These are phyloP conservation scores for Aureobasidium namibiae DNA, from an alignment of 2,329 filamentous ascomycete genomes.

Conservation along the genomic window DNA sequence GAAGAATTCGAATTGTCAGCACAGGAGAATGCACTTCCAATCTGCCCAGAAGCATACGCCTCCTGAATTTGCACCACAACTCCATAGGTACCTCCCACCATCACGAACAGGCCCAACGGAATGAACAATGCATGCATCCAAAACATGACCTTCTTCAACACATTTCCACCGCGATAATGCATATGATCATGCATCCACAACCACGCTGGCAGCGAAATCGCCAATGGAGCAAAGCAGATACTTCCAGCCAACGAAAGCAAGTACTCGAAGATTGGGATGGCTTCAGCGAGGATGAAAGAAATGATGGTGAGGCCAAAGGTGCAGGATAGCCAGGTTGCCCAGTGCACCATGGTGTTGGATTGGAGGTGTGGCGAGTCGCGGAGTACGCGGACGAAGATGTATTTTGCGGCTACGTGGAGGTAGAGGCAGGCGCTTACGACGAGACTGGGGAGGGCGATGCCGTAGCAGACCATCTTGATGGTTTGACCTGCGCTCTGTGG, in stretches of 20 bases:
- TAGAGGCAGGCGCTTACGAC: conserved; percentile 42
- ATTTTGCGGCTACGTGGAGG: conserved; percentile 46
- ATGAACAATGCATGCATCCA: conserved; percentile 36
- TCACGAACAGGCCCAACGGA: conserved; percentile 39
- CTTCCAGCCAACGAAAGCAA: conserved; percentile 42
- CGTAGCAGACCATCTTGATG: conserved; percentile 55
- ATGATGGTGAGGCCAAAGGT: conserved; percentile 35
- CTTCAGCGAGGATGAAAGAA: conserved; percentile 44
- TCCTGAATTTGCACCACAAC: conserved; percentile 44
- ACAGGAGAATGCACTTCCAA: conserved; percentile 42
- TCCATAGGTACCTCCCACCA: conserved; percentile 42
- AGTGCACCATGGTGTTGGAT: conserved; percentile 43
- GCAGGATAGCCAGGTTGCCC: conserved; percentile 44
- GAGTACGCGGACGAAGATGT: conserved; percentile 48
- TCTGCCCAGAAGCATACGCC: conserved; percentile 41
- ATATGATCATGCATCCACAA: conserved; percentile 45
- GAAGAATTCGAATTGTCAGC: conserved; percentile 35
- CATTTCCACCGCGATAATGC: conserved; percentile 31
- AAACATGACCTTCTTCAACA: conserved; percentile 30
- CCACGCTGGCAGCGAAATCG: conserved; percentile 40
- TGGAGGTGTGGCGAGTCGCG: conserved; percentile 45
- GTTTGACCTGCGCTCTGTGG: conserved; percentile 44
- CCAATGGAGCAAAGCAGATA: conserved; percentile 45
- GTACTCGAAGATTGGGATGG: conserved; percentile 49
- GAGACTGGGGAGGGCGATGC: conserved; percentile 49